phyloP scores from a whole-genome alignment of 2,329 filamentous ascomycete species.

The Aureobasidium subglaciale region DNA sequence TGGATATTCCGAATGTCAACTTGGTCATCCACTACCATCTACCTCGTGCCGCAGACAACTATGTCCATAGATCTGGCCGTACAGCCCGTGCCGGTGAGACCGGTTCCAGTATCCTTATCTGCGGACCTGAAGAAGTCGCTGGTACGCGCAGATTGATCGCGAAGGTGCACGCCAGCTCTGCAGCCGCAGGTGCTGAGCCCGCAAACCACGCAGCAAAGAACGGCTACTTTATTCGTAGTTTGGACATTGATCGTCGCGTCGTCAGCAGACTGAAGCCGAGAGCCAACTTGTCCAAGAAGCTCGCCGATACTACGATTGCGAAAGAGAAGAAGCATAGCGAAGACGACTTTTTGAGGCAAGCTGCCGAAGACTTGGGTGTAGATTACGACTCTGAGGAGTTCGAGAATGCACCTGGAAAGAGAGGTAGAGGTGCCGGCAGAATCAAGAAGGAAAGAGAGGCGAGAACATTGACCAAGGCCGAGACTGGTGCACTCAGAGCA shows the following conservation, averaged over 20 bases:
- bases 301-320: conserved; percentile 74
- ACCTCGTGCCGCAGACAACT: conserved; percentile 82
- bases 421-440: conserved; percentile 59
- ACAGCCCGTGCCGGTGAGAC: conserved; percentile 75
- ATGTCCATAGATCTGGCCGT: conserved; percentile 90
- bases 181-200: conserved; percentile 31
- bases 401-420: conserved; percentile 51
- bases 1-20: conserved; percentile 87
- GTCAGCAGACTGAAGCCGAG: conserved; percentile 70
- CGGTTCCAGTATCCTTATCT: conserved; percentile 81
- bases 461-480: conserved; percentile 60
- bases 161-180: conserved; percentile 68
- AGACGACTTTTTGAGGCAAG: conserved; percentile 74
- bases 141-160: conserved; percentile 76
- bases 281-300: conserved; percentile 72
- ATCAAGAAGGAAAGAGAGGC: conserved; percentile 69
- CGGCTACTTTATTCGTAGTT: conserved; percentile 64
- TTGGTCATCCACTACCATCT: conserved; percentile 93
- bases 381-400: conserved; percentile 90
- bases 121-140: conserved; percentile 81
- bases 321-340: conserved; percentile 82
- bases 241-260: conserved; percentile 77
- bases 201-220: conserved; percentile 44
- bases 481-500: conserved; percentile 62
- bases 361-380: conserved; percentile 86